Conservation (phyloP, 1,284 basidiomycete genomes). For the Cutaneotrichosporon cyanovorans region DNA sequence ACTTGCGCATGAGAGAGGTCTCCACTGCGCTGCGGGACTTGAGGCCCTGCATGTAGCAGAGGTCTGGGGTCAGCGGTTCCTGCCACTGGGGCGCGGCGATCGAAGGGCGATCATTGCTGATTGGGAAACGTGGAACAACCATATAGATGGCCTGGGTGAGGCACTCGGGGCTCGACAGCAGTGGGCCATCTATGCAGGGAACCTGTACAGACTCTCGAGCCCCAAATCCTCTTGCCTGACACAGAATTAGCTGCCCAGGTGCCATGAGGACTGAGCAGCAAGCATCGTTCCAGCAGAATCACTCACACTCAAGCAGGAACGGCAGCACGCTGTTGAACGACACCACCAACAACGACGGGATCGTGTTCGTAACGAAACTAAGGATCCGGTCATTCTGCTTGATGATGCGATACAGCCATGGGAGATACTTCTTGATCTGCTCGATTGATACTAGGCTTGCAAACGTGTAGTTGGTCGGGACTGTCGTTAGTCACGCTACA, state of each 20-base stretch:
- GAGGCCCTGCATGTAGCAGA: slow-evolving; percentile 83
- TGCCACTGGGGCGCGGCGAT: too few relatives aligned
- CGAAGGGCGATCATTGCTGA: too few relatives aligned
- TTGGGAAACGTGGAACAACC: too few relatives aligned
- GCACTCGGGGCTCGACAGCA: too few relatives aligned
- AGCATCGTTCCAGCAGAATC: too few relatives aligned
- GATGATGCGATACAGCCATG: slow-evolving; percentile 69
- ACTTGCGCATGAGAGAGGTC: slow-evolving; percentile 88
- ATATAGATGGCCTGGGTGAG: too few relatives aligned
- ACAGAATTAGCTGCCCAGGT: too few relatives aligned
- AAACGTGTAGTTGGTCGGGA: slow-evolving; percentile 2
- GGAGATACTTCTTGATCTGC: slow-evolving; percentile 81
- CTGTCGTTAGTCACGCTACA: not conserved
- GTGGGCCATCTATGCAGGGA: too few relatives aligned
- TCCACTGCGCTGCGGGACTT: slow-evolving; percentile 86
- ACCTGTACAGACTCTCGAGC: too few relatives aligned
- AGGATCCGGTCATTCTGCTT: slow-evolving; percentile 69
- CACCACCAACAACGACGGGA: slow-evolving; percentile 85
- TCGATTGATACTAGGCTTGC: slow-evolving; percentile 66
- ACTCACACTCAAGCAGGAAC: slow-evolving; percentile 75
- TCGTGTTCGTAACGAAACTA: slow-evolving; percentile 84
- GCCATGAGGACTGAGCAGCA: too few relatives aligned
- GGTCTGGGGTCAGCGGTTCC: slow-evolving; percentile 49
- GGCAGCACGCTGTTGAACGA: slow-evolving; percentile 82
- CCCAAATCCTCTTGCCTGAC: too few relatives aligned